A percentile compares a stretch with the other conserved stretches of the same genome.
Conservation (phyloP, 2,329 filamentous ascomycete species). For the Colletotrichum magnum region DNA sequence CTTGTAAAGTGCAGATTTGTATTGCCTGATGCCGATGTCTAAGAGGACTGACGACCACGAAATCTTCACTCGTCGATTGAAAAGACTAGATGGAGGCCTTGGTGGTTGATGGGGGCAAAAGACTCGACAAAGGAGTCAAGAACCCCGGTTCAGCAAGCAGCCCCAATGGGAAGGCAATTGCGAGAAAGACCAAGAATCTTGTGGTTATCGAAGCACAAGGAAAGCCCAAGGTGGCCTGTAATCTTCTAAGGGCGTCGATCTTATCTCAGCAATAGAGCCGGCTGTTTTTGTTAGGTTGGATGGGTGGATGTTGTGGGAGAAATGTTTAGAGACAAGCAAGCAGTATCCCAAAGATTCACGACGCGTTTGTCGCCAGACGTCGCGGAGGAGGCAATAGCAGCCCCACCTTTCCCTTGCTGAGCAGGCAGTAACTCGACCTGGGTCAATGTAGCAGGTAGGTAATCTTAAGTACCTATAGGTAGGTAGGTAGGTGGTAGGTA, state of each 20-base stretch:
- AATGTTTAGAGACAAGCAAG: background rate
- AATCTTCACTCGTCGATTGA: no score
- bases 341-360: background rate
- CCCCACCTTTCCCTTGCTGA: conserved; percentile 1
- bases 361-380: background rate
- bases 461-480: no score
- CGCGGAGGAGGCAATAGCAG: background rate
- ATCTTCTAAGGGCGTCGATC: no score
- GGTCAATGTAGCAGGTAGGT: no score
- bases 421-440: background rate
- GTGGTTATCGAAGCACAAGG: background rate
- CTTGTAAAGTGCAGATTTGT: background rate
- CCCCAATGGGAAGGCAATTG: background rate
- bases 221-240: no score
- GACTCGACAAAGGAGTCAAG: background rate
- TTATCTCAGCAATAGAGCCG: background rate
- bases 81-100: background rate
- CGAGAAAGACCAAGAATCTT: background rate
- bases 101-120: background rate
- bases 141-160: background rate
- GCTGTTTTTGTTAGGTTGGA: background rate
- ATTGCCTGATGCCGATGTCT: no score
- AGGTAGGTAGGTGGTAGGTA: no score
- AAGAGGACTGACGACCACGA: no score
- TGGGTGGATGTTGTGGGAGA: background rate